phyloP scores from a whole-genome alignment of 2,329 filamentous ascomycete genomes.

The Fusarium pseudonygamai region DNA sequence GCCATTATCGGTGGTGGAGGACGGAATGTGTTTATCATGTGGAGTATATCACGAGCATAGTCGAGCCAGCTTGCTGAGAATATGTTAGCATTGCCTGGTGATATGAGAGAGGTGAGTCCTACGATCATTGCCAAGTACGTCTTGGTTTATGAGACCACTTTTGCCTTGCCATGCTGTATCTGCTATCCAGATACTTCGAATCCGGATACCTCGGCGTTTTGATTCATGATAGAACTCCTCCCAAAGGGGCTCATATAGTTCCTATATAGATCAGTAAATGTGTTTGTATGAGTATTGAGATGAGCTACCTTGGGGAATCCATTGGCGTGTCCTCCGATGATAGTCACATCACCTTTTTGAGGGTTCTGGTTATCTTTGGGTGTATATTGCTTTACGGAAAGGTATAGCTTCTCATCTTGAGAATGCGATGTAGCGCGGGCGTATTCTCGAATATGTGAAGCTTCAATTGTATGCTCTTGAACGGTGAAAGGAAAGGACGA shows the following conservation, averaged over 20 bases:
- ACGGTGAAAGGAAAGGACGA: constrained; percentile 63
- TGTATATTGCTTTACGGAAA: constrained; percentile 89
- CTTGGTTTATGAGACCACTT: constrained; percentile 81
- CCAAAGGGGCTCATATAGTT: constrained; percentile 93
- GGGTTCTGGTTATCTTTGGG: constrained; percentile 76
- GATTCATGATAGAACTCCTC: constrained; percentile 76
- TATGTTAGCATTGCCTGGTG: neutral
- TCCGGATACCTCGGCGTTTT: constrained; percentile 68
- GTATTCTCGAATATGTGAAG: constrained; percentile 85
- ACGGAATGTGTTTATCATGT: constrained; percentile 87
- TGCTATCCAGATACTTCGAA: constrained; percentile 88
- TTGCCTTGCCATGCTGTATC: constrained; percentile 88
- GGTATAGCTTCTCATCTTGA: constrained; percentile 77
- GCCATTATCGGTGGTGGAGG: constrained; percentile 82
- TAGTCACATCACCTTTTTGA: constrained; percentile 79
- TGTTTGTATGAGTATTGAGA: neutral
- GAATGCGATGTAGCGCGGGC: constrained; percentile 74
- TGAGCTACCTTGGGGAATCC: constrained; percentile 82
- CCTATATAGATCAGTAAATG: constrained; percentile 57
- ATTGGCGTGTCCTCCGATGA: constrained; percentile 89
- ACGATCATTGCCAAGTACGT: constrained; percentile 85
- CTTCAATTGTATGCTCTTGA: constrained; percentile 77
- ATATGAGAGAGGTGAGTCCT: constrained; percentile 45
- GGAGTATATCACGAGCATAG: constrained; percentile 82
- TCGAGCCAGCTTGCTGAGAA: constrained; percentile 75